Conservation (phyloP, 306 rosid species). For the cucumber (Cucumis sativus) region DNA sequence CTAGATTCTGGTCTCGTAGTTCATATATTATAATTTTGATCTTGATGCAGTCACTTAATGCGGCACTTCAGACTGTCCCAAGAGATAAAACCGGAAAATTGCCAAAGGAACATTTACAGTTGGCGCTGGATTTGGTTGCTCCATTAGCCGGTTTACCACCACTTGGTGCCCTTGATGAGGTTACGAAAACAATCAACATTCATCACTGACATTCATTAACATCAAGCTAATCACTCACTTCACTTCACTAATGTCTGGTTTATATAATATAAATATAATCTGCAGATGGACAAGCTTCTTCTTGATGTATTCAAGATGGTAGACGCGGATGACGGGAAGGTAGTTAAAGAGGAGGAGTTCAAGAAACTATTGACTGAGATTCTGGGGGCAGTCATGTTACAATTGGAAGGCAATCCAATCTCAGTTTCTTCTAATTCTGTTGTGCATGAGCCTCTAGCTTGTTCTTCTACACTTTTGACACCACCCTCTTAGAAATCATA, state of each 20-base stretch:
- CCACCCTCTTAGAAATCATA: conserved; percentile 25
- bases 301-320: conserved; percentile 38
- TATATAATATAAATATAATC: conserved; percentile 8
- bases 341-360: conserved; percentile 75
- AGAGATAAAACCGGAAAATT: conserved; percentile 65
- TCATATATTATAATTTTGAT: background rate
- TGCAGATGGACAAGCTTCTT: conserved; percentile 68
- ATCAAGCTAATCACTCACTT: background rate
- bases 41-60: conserved; percentile 45
- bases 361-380: conserved; percentile 57
- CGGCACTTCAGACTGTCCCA: conserved; percentile 49
- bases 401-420: conserved; percentile 63
- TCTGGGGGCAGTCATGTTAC: conserved; percentile 59
- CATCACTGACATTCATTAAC: conserved; percentile 2
- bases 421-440: conserved; percentile 68
- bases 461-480: conserved; percentile 62
- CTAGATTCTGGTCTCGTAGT: too few species aligned
- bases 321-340: conserved; percentile 42
- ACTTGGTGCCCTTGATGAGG: conserved; percentile 70
- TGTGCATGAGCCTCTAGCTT: conserved; percentile 71
- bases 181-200: conserved; percentile 11
- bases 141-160: conserved; percentile 88
- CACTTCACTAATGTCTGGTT: background rate
- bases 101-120: conserved; percentile 45
- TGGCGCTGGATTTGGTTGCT: conserved; percentile 50